Percentiles rank a stretch among this genome's conserved stretches.
Evolutionary conservation across 2,329 filamentous ascomycete genomes (phyloP).

Genomic region (Zalaria sp.): DNA sequence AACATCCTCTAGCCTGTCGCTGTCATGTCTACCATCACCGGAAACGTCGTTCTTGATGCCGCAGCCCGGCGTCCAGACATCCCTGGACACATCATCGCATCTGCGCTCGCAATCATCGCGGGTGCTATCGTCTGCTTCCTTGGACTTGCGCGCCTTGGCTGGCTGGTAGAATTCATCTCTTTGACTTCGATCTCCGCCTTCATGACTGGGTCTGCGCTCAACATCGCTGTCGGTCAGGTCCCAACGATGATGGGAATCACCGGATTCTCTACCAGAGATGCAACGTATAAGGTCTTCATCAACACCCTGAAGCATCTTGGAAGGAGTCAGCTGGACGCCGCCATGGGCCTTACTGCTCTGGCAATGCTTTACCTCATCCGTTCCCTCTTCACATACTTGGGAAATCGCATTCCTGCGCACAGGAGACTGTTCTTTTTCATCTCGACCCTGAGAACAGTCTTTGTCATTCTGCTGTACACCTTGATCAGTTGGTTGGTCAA

Average conservation of each 20-base stretch:
- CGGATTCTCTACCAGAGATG: conserved; percentile 42
- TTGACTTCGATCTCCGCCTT: conserved; percentile 83
- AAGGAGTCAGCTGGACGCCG: conserved; percentile 59
- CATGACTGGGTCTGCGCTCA: conserved; percentile 92
- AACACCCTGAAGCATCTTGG: conserved; percentile 63
- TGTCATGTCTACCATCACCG: conserved; percentile 84
- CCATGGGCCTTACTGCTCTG: conserved; percentile 75
- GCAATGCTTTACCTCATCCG: conserved; percentile 65
- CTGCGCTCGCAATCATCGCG: conserved; percentile 61
- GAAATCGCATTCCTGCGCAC: conserved; percentile 53
- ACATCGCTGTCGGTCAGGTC: conserved; percentile 73
- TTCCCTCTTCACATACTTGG: conserved; percentile 46
- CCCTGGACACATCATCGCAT: conserved; percentile 55
- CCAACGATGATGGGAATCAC: conserved; percentile 68
- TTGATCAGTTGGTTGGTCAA: conserved; percentile 82
- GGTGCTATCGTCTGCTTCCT: conserved; percentile 66
- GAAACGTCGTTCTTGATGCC: conserved; percentile 47
- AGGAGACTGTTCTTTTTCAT: conserved; percentile 76
- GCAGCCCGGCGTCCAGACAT: conserved; percentile 42
- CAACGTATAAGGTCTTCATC: conserved; percentile 73
- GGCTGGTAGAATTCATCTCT: conserved; percentile 87
- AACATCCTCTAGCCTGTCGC: conserved; percentile 57
- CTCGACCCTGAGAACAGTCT: conserved; percentile 79
- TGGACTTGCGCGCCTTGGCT: conserved; percentile 67
- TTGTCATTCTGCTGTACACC: conserved; percentile 85